Percentiles rank a stretch among this genome's conserved stretches.
phyloP scores from a whole-genome alignment of 1,139 yeast genomes.

The Candida anutae region DNA sequence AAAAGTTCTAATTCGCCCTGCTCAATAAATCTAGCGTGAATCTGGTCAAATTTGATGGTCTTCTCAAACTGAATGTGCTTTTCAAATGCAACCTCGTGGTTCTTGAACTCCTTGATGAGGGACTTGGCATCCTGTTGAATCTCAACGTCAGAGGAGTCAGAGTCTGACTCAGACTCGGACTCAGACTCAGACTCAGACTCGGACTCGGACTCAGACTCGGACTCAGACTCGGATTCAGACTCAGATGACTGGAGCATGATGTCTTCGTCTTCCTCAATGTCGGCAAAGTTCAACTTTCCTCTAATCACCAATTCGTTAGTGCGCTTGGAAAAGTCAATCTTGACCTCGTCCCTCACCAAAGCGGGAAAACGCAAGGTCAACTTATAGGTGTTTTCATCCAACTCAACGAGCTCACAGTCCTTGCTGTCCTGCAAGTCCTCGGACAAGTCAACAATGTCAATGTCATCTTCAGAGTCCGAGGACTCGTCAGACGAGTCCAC shows the following conservation, averaged over 20 bases:
- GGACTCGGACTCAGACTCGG: slow-evolving; percentile 9
- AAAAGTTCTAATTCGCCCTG: slow-evolving; percentile 38
- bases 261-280: slow-evolving; percentile 12
- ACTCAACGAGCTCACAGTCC: slow-evolving; percentile 38
- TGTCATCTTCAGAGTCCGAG: slow-evolving; percentile 24
- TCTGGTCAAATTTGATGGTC: slow-evolving; percentile 29
- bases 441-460: slow-evolving; percentile 34
- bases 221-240: slow-evolving; percentile 6
- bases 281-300: slow-evolving; percentile 34
- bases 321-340: slow-evolving; percentile 33
- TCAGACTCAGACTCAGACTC: slow-evolving; percentile 8
- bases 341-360: slow-evolving; percentile 34
- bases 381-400: slow-evolving; percentile 34
- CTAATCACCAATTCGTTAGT: slow-evolving; percentile 37
- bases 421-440: slow-evolving; percentile 38
- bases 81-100: slow-evolving; percentile 37
- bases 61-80: slow-evolving; percentile 41
- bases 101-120: slow-evolving; percentile 31
- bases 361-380: slow-evolving; percentile 39
- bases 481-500: slow-evolving; percentile 7
- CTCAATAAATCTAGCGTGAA: slow-evolving; percentile 30
- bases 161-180: slow-evolving; percentile 9
- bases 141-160: slow-evolving; percentile 19
- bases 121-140: slow-evolving; percentile 34
- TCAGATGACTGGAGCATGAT: slow-evolving; percentile 9